These are phyloP conservation scores for Phytophthora niederhauseri DNA, from an alignment of 352 stramenopile genomes.

Conservation along the genomic window DNA sequence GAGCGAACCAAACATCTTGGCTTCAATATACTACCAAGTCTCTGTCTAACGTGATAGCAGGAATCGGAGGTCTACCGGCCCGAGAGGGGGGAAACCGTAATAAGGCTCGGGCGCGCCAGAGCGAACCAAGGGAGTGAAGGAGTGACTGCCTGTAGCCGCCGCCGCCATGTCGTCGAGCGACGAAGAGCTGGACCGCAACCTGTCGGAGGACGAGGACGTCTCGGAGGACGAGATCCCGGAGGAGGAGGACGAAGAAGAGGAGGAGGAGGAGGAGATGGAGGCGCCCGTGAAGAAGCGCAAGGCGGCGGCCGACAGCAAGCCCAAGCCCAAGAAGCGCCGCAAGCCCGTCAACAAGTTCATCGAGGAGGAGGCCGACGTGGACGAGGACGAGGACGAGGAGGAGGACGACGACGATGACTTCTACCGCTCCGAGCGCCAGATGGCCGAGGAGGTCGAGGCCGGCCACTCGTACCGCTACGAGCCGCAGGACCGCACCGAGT, in stretches of 20 bases:
- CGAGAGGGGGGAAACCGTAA: constrained; percentile 26
- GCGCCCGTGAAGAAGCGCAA: constrained; percentile 82
- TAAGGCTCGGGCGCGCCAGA: constrained; percentile 25
- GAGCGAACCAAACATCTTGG: constrained; percentile 26
- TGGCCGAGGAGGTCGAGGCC: constrained; percentile 79
- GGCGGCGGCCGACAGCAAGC: constrained; percentile 55
- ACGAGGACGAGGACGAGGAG: constrained; percentile 88
- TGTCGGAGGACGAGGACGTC: constrained; percentile 80
- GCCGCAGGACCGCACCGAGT: constrained; percentile 71
- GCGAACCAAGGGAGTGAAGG: constrained; percentile 28
- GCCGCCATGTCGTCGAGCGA: constrained; percentile 86
- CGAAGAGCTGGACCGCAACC: constrained; percentile 83
- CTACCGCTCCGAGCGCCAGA: constrained; percentile 73
- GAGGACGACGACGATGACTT: constrained; percentile 87
- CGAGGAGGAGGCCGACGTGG: constrained; percentile 87
- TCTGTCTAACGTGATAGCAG: constrained; percentile 22
- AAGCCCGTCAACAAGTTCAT: constrained; percentile 91
- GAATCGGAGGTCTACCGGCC: constrained; percentile 4
- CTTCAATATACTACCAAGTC: background rate
- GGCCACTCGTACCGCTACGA: constrained; percentile 76
- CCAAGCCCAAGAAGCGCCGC: constrained; percentile 86
- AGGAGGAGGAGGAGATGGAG: constrained; percentile 63
- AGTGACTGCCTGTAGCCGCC: background rate
- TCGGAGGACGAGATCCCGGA: constrained; percentile 81
- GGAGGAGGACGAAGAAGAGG: constrained; percentile 69